Conservation (phyloP, 371 early-diverging fungal genomes). For the Mucor ambiguus region DNA sequence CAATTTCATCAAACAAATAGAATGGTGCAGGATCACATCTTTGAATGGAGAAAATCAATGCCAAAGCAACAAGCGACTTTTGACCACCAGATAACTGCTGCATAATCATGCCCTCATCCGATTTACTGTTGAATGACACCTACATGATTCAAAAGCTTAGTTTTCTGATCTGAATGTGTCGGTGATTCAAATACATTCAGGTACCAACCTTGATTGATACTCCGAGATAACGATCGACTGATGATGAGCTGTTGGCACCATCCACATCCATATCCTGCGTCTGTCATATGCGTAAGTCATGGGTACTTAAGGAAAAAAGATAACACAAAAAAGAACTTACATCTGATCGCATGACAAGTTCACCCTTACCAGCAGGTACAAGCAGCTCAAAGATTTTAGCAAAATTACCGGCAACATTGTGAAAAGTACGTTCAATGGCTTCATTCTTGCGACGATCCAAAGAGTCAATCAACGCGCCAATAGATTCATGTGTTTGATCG, state of each 20-base stretch:
- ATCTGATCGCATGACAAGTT: constrained; percentile 81
- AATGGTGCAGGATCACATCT: constrained; percentile 99
- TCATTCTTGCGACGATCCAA: constrained; percentile 96
- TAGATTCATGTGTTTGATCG: constrained; percentile 78
- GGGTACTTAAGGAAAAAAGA: neutral
- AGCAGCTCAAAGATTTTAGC: constrained; percentile 87
- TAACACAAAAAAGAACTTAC: constrained; percentile 32
- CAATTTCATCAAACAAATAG: constrained; percentile 99
- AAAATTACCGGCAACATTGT: constrained; percentile 89
- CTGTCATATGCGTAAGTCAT: constrained; percentile 7
- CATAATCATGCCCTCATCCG: constrained; percentile 92
- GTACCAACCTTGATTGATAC: constrained; percentile 79
- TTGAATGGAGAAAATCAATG: constrained; percentile 99
- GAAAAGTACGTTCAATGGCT: constrained; percentile 95
- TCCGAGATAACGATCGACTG: constrained; percentile 85
- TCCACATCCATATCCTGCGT: constrained; percentile 53
- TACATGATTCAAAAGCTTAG: constrained; percentile 19
- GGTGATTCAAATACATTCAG: neutral
- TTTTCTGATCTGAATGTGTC: neutral
- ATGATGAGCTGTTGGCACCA: constrained; percentile 29
- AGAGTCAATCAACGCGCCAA: constrained; percentile 83
- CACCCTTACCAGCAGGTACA: constrained; percentile 89
- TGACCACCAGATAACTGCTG: constrained; percentile 99
- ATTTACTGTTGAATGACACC: constrained; percentile 87
- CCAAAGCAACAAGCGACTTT: constrained; percentile 97